Evolutionary conservation across 495 filamentous ascomycete genomes (phyloP), one percentile per base, ranked within the genome.

Genomic region (Thozetella sp.): DNA sequence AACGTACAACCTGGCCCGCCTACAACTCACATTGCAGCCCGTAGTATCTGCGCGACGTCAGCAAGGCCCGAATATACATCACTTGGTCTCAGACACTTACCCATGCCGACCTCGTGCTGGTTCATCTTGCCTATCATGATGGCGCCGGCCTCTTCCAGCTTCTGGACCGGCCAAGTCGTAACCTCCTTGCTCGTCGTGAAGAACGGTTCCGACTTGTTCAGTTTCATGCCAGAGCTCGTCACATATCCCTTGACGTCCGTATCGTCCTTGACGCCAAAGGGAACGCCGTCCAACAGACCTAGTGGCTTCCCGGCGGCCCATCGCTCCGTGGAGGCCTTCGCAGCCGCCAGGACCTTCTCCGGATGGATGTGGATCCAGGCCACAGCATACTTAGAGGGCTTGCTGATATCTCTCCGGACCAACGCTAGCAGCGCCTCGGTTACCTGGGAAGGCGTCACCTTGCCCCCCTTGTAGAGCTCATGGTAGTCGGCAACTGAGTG

Each of bases 231-330:
- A 62, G 88, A 83, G 22, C 83, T 76, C 54, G 83, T 88, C 27
- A 84, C 78, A 62, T 94, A 93, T 1, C 92, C 92, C 25, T 86
- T 80, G 2, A 97, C 76, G 62, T 90, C 84, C 22, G 87, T 82
- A 66, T 97, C 93, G 71, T 97, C 93, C 73, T 93, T 97, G 51
- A 97, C 86, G 1, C 89, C 91, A 48, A 97, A 85, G 0, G 93
- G 93, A 15, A 97, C 83, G 6, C 94, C 94, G 61, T 97, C 94
- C 6, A 97, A 76, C 0, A 90, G 71, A 1, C 89, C 80, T 0
- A 90, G 71, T 15, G 88, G 76, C 51, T 76, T 79, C 0, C 89
- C 89, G 13, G 81, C 77, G 56, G 83, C 81, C 64, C 90, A 96
- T 22, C 93, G 77, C 60, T 80, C 70, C 1, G 90, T 89, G 1